Conservation (phyloP, 2,329 filamentous ascomycete genomes). For the Apiospora malaysiana region DNA sequence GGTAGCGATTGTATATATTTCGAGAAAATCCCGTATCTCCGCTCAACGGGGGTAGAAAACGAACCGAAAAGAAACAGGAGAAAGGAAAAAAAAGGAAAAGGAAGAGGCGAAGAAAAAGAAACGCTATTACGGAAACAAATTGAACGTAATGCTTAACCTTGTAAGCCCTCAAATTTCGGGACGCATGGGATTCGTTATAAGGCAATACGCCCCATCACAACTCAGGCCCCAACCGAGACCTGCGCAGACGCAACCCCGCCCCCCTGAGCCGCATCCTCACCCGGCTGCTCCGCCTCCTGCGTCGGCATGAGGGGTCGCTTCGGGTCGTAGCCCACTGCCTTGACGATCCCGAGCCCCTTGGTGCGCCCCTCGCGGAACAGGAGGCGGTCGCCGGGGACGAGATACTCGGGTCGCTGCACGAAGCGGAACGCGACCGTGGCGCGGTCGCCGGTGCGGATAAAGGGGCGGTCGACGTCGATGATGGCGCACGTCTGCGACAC, state of each 20-base stretch:
- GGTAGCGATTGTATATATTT: too few species aligned
- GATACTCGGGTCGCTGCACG: conserved; percentile 90
- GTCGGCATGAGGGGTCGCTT: conserved; percentile 7
- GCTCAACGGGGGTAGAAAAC: too few species aligned
- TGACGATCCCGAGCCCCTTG: conserved; percentile 94
- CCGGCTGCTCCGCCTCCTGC: background rate
- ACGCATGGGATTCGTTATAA: too few species aligned
- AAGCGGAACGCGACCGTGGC: conserved; percentile 94
- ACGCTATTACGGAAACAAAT: too few species aligned
- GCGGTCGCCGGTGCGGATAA: conserved; percentile 93
- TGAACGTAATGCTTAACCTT: too few species aligned
- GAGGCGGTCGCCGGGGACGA: conserved; percentile 85
- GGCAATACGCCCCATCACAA: background rate
- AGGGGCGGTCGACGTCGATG: conserved; percentile 95
- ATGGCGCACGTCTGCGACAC: conserved; percentile 96
- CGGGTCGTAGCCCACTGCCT: conserved; percentile 85
- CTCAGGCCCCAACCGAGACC: background rate
- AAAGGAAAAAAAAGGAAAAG: background rate
- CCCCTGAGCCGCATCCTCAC: background rate
- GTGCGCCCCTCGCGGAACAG: conserved; percentile 94
- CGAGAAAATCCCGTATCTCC: too few species aligned
- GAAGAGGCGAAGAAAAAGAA: background rate
- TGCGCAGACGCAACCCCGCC: background rate
- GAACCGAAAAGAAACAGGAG: too few species aligned
- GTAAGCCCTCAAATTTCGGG: too few species aligned